phyloP scores from a whole-genome alignment of 305 asterid species.

The Rubia tinctorum region DNA sequence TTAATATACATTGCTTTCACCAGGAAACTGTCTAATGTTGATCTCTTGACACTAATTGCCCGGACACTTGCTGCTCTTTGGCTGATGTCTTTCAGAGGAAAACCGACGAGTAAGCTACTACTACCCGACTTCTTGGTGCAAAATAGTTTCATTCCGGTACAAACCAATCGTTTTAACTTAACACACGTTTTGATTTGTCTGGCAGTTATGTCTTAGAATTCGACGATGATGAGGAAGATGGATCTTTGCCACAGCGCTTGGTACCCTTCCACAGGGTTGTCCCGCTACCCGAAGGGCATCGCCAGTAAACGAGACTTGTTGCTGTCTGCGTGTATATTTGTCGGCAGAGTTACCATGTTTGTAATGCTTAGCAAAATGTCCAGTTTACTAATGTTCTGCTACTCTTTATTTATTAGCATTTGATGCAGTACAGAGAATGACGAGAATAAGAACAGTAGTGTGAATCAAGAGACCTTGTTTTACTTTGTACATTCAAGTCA shows the following conservation, averaged over 20 bases:
- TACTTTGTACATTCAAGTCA: not conserved
- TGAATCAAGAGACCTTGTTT: not conserved
- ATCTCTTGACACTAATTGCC: conserved; percentile 25
- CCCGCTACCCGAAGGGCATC: conserved; percentile 82
- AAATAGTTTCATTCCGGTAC: not conserved
- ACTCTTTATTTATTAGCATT: not conserved
- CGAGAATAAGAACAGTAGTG: not conserved
- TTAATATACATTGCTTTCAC: conserved; percentile 5
- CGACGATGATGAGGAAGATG: conserved; percentile 98
- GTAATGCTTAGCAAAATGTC: not conserved
- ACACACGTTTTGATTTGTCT: conserved; percentile 8
- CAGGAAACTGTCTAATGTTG: conserved; percentile 10
- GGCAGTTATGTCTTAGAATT: conserved; percentile 84
- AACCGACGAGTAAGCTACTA: conserved; percentile 73
- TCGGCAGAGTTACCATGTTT: not conserved
- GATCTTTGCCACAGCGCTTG: conserved; percentile 69
- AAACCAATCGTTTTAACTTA: not conserved
- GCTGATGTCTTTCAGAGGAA: conserved; percentile 52
- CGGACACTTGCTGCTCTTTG: conserved; percentile 23
- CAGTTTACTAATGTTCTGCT: not conserved
- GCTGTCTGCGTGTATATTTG: conserved; percentile 13
- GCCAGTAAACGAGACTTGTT: conserved; percentile 43
- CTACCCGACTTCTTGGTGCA: not conserved
- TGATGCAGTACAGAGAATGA: not conserved
- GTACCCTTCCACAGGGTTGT: conserved; percentile 94